These are phyloP conservation scores for Dothistroma septosporum DNA, from an alignment of 2,329 filamentous ascomycete genomes.

Conservation along the genomic window DNA sequence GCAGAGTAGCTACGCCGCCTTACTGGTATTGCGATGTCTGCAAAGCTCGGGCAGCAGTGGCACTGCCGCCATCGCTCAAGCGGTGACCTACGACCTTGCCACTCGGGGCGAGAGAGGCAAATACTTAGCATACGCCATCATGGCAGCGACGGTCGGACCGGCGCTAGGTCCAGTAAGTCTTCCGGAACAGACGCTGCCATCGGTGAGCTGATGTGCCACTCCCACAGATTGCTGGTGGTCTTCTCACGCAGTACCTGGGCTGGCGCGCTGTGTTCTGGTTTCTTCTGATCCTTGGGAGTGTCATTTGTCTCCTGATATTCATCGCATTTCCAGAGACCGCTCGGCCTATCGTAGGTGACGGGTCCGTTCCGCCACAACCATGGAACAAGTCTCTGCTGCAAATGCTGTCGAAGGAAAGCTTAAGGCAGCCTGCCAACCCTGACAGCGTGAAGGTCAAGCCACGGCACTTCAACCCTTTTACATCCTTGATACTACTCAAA, in stretches of 20 bases:
- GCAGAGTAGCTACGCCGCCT: constrained; percentile 38
- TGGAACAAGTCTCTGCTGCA: too few relatives aligned
- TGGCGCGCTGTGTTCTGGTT: constrained; percentile 46
- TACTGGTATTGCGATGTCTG: constrained; percentile 59
- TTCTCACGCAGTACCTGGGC: constrained; percentile 61
- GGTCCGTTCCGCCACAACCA: constrained; percentile 55
- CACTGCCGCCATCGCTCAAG: constrained; percentile 66
- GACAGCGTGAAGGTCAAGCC: too few relatives aligned
- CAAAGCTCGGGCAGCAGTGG: constrained; percentile 64
- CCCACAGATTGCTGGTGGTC: constrained; percentile 61
- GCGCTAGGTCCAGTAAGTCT: too few relatives aligned
- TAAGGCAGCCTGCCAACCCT: too few relatives aligned
- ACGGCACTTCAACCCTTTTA: too few relatives aligned
- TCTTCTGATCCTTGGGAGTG: constrained; percentile 50
- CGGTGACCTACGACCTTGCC: constrained; percentile 67
- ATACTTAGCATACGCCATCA: constrained; percentile 69
- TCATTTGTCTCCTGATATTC: constrained; percentile 52
- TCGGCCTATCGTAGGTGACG: constrained; percentile 56
- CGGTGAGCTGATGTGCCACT: too few relatives aligned
- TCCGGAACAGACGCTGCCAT: too few relatives aligned
- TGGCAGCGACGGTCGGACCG: constrained; percentile 52
- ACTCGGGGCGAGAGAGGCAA: constrained; percentile 65
- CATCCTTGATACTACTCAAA: too few relatives aligned
- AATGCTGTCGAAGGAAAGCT: too few relatives aligned
- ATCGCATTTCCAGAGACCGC: constrained; percentile 55